These are phyloP conservation scores for Mortierella sp. DNA, from an alignment of 371 early-diverging fungal species.

Conservation along the genomic window DNA sequence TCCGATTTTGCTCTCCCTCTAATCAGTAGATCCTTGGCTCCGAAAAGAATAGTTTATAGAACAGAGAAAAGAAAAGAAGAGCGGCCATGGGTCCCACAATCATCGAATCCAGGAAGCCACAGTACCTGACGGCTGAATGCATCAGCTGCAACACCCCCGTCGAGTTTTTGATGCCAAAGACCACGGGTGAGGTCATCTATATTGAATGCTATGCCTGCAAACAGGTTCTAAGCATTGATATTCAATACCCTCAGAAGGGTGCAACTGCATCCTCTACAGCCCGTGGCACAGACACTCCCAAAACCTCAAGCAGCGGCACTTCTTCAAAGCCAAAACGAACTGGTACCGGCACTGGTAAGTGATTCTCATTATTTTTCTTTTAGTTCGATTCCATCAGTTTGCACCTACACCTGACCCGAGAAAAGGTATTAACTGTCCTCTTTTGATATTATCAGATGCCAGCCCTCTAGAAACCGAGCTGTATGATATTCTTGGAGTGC, in stretches of 20 bases:
- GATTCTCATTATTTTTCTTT: slow-evolving; percentile 11
- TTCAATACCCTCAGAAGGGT: slow-evolving; percentile 40
- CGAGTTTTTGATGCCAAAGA: slow-evolving; percentile 63
- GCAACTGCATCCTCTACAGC: slow-evolving; percentile 24
- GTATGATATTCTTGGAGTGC: slow-evolving; percentile 92
- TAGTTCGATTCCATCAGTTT: background rate
- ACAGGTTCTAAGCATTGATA: slow-evolving; percentile 52
- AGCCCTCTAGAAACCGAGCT: slow-evolving; percentile 82
- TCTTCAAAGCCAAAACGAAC: slow-evolving; percentile 28
- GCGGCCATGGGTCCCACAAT: slow-evolving; percentile 41
- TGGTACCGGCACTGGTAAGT: slow-evolving; percentile 42
- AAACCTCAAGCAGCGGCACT: slow-evolving; percentile 10
- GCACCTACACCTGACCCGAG: background rate
- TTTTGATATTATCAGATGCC: slow-evolving; percentile 63
- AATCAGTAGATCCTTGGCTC: too few relatives aligned
- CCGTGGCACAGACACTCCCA: slow-evolving; percentile 11
- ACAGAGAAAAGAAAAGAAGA: too few relatives aligned
- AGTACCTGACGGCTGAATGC: slow-evolving; percentile 63
- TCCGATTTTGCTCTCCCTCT: too few relatives aligned
- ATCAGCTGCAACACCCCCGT: slow-evolving; percentile 61
- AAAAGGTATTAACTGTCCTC: background rate
- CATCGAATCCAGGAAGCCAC: slow-evolving; percentile 60
- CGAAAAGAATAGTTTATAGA: too few relatives aligned
- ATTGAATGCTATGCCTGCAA: slow-evolving; percentile 58
- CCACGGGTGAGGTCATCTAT: slow-evolving; percentile 49